These are phyloP conservation scores for Lactifluus subvellereus DNA, from an alignment of 768 basidiomycete genomes.

Conservation along the genomic window DNA sequence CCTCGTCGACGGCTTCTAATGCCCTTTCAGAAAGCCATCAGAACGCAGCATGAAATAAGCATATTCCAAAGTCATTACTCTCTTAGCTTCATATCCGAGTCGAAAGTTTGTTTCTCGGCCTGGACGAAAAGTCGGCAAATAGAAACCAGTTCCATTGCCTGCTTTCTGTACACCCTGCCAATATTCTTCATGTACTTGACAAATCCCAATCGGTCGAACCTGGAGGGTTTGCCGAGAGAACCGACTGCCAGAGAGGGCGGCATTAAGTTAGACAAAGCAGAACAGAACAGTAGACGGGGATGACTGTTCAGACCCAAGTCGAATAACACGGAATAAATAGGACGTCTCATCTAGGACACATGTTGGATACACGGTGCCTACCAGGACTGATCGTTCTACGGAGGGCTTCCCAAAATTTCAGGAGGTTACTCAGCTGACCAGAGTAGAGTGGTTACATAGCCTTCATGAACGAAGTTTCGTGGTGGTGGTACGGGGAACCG, in stretches of 20 bases:
- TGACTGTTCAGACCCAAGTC: neutral
- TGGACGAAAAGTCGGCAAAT: constrained; percentile 6
- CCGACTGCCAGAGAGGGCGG: neutral
- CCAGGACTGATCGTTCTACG: neutral
- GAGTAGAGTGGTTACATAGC: neutral
- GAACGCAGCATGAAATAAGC: neutral
- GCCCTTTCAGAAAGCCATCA: neutral
- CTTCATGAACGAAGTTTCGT: too few species aligned
- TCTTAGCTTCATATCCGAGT: neutral
- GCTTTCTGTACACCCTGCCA: constrained; percentile 9
- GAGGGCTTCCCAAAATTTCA: neutral
- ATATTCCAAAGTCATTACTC: neutral
- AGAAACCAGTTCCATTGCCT: constrained; percentile 5
- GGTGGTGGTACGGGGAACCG: too few species aligned
- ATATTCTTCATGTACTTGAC: constrained; percentile 9
- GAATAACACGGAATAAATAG: neutral
- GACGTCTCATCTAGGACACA: neutral
- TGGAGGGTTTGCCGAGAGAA: neutral
- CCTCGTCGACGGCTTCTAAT: neutral
- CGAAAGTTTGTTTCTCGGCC: neutral
- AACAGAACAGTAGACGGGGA: neutral
- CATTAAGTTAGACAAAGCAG: neutral
- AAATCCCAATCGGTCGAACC: constrained; percentile 4
- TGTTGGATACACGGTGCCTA: neutral
- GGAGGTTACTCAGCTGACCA: neutral